Conservation (phyloP, 2,329 filamentous ascomycete genomes). For the Tolypocladium pustulatum region DNA sequence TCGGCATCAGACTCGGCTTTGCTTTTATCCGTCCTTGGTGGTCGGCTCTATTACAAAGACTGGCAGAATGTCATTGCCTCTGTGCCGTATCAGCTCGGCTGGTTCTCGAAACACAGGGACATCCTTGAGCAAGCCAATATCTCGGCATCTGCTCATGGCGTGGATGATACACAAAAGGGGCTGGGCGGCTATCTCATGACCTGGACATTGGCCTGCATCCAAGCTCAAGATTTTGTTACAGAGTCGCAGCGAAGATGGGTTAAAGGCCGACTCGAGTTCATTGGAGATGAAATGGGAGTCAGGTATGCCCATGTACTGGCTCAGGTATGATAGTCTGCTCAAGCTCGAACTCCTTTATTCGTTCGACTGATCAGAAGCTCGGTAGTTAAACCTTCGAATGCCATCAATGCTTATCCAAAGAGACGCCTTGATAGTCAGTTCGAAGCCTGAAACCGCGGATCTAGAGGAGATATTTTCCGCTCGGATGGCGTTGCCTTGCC, state of each 20-base stretch:
- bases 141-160: slow-evolving; percentile 36
- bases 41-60: no score
- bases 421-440: slow-evolving; percentile 37
- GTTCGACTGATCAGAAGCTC: no score
- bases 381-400: slow-evolving; percentile 45
- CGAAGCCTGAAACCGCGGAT: slow-evolving; percentile 29
- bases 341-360: no score
- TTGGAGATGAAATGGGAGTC: slow-evolving; percentile 45
- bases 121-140: slow-evolving; percentile 29
- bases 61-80: slow-evolving; percentile 50
- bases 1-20: no score
- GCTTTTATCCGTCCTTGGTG: no score
- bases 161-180: slow-evolving; percentile 39
- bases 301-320: slow-evolving; percentile 45
- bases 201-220: slow-evolving; percentile 45
- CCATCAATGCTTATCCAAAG: slow-evolving; percentile 52
- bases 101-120: slow-evolving; percentile 37
- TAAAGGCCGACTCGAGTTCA: slow-evolving; percentile 40
- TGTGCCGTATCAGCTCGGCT: slow-evolving; percentile 50
- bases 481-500: slow-evolving; percentile 20
- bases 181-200: slow-evolving; percentile 49
- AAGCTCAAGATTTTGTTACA: slow-evolving; percentile 47
- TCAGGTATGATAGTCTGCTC: slow-evolving; percentile 26
- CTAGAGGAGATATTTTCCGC: slow-evolving; percentile 34
- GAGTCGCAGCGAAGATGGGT: slow-evolving; percentile 47